phyloP scores from a whole-genome alignment of 768 basidiomycete species.

The Obba rivulosa region DNA sequence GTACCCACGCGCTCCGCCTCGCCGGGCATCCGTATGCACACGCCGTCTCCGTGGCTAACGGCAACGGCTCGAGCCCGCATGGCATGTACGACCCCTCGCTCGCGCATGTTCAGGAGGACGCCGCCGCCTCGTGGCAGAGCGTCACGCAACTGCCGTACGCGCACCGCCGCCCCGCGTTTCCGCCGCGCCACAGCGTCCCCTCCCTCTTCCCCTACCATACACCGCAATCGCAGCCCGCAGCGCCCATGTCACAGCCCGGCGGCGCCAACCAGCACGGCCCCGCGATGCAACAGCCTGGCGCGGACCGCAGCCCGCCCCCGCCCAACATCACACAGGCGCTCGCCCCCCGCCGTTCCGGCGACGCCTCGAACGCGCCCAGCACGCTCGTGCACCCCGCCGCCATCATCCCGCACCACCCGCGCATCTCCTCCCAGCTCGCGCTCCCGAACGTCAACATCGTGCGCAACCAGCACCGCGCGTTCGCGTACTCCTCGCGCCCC shows the following conservation, averaged over 20 bases:
- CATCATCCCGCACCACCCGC: neutral
- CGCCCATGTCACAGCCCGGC: neutral
- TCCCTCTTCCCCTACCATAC: neutral
- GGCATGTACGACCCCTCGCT: too few species aligned
- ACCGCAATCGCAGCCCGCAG: neutral
- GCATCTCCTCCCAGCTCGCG: neutral
- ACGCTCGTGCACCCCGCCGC: conserved; percentile 2
- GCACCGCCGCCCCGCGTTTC: conserved; percentile 7
- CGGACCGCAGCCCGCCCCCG: neutral
- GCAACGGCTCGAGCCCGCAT: neutral
- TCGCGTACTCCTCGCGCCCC: conserved; percentile 14
- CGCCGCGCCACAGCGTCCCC: conserved; percentile 9
- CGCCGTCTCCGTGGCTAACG: conserved; percentile 18
- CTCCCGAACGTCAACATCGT: neutral
- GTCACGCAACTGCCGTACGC: conserved; percentile 1
- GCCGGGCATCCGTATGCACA: conserved; percentile 22
- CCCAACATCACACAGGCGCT: neutral
- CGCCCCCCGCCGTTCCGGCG: neutral
- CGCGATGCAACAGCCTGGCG: neutral
- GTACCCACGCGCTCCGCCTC: conserved; percentile 10
- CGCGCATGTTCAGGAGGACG: neutral
- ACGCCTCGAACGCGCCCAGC: conserved; percentile 5
- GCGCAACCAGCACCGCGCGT: conserved; percentile 4
- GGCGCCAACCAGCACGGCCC: neutral
- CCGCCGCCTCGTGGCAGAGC: conserved; percentile 1